Evolutionary conservation across 192 early-diverging fungal genomes (phyloP), one percentile per base, ranked within the genome.

Genomic region (Allomyces javanicus): DNA sequence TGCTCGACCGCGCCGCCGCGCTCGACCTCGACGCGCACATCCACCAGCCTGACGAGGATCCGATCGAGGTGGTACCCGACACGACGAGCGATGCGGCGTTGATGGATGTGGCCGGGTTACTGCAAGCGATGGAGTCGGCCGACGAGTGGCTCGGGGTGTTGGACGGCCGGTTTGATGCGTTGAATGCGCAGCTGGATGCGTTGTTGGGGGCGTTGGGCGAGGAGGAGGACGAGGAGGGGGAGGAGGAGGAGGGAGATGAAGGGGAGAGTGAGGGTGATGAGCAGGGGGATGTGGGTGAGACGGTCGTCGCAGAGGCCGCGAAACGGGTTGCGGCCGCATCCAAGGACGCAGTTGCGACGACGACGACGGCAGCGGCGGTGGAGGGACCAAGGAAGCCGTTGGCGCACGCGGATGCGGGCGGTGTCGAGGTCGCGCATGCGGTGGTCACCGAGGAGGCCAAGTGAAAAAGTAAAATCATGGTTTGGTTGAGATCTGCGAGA

Each of bases 391-490:
- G 72, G 73, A 61, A 66, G 65, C 7, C 33, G 33, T 9, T 40
- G 33, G 33, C 33, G 55, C 69, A 66, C 14, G 55, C 67, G n/a
- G 68, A 66, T 33, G 45, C 70, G 40, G 63, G 70, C 63, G n/a
- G n/a, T n/a, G 70, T 68, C 43, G 68, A 65, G 14, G 68, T 70
- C 27, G 67, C 74, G 25, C 74, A 71, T 14, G 73, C 72, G 0
- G 61, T 72, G 1, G 68, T 70, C 10, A 64, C 72, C 0, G 74
- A 75, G 44, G 69, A 75, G 67, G 70, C 69, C 43, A 69, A 75
- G 40, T 33, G 67, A 23, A 68, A 71, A 40, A 72, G 71, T 58
- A 67, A 73, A 25, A 72, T n/a, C 70, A 40, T 67, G 70, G 21
- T 69, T 72, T 25, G 71, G 64, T 43, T 63, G 68, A 9, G 62